phyloP scores from a whole-genome alignment of 2,329 filamentous ascomycete species.

The Aureobasidium sp. region DNA sequence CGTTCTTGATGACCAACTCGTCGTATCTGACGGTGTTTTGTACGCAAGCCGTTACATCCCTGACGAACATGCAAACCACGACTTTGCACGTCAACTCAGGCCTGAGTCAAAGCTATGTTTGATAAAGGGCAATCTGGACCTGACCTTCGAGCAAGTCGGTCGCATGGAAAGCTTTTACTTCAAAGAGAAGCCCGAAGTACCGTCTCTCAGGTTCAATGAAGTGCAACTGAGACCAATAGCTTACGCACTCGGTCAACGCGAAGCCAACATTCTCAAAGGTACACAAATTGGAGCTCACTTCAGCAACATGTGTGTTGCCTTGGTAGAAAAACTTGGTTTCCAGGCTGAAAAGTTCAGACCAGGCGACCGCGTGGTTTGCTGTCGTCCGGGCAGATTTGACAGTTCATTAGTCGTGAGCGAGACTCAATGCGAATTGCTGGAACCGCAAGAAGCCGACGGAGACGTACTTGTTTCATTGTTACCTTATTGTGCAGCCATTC shows the following conservation, averaged over 20 bases:
- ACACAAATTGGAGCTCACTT: neutral
- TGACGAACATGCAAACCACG: neutral
- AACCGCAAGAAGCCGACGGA: neutral
- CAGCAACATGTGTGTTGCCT: neutral
- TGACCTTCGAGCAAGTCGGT: neutral
- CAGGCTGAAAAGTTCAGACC: neutral
- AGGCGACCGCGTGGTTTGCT: neutral
- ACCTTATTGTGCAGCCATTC: neutral
- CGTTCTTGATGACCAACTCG: neutral
- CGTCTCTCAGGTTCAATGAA: neutral
- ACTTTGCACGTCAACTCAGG: neutral
- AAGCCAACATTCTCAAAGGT: neutral
- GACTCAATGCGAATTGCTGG: neutral
- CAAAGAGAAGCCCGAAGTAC: neutral
- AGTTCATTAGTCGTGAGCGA: neutral
- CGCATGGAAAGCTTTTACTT: neutral
- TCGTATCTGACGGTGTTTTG: neutral
- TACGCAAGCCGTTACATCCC: neutral
- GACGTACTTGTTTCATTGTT: neutral
- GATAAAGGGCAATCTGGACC: neutral
- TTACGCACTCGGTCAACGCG: neutral
- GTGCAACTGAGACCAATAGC: neutral
- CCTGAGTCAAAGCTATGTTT: neutral
- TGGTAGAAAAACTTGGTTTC: neutral
- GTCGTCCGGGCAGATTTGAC: neutral